These are phyloP conservation scores for Macrophomina phaseolina DNA, from an alignment of 2,329 filamentous ascomycete species.

Conservation along the genomic window DNA sequence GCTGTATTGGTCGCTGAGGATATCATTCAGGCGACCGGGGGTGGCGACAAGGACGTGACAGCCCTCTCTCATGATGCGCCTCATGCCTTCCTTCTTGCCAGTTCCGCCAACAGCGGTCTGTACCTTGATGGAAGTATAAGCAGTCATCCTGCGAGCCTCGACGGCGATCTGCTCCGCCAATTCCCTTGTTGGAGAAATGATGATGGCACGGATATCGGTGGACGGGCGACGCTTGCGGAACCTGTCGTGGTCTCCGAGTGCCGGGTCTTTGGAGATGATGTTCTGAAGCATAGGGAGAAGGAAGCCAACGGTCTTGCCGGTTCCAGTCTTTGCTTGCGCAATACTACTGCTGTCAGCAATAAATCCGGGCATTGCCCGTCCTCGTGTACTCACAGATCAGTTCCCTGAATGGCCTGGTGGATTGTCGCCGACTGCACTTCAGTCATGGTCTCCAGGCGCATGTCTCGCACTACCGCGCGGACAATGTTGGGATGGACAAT, in stretches of 20 bases:
- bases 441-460: slow-evolving; percentile 86
- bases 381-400: slow-evolving; percentile 72
- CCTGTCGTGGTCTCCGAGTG: slow-evolving; percentile 53
- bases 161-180: slow-evolving; percentile 68
- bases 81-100: slow-evolving; percentile 72
- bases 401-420: slow-evolving; percentile 76
- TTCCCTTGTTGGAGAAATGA: slow-evolving; percentile 68
- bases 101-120: slow-evolving; percentile 92
- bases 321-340: slow-evolving; percentile 95
- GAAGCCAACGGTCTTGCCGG: slow-evolving; percentile 95
- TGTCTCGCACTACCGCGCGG: slow-evolving; percentile 69
- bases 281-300: slow-evolving; percentile 83
- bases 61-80: slow-evolving; percentile 71
- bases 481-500: slow-evolving; percentile 71
- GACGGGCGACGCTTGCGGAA: slow-evolving; percentile 44
- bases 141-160: slow-evolving; percentile 74
- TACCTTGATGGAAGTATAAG: slow-evolving; percentile 69
- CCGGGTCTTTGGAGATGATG: slow-evolving; percentile 69
- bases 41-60: slow-evolving; percentile 92
- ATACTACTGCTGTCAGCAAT: slow-evolving; percentile 49
- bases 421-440: slow-evolving; percentile 89
- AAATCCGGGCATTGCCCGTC: no score
- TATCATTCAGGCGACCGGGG: slow-evolving; percentile 83
- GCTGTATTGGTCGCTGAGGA: slow-evolving; percentile 69
- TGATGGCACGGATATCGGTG: slow-evolving; percentile 63